Evolutionary conservation across 495 filamentous ascomycete genomes (phyloP), one percentile per base, ranked within the genome.

Genomic region (Penicillium goetzii): DNA sequence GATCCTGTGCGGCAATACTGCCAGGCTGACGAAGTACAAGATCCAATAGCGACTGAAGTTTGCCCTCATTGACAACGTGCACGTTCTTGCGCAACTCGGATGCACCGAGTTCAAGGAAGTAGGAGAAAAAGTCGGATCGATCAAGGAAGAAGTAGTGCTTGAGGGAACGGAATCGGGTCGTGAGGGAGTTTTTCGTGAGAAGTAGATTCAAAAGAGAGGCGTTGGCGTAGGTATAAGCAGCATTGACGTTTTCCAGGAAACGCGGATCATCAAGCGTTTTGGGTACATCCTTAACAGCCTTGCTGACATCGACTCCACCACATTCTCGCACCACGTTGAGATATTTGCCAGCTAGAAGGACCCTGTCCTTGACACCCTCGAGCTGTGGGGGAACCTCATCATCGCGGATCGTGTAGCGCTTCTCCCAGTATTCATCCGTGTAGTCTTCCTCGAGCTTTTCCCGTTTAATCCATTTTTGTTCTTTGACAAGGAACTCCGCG

Each of bases 101-200:
- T 21, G 88, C 78, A 51, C 90, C 87, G 0, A 99, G 87, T 67
- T 99, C 95, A 53, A 98, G 87, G 76, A 99, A 99, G 74, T 97
- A 96, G 14, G 92, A 90, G 77, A 99, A 99, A 76, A 97, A 99
- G 71, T 99, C 95, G 1, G 95, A 97, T 3, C 93, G 89, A 66
- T 98, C 94, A 43, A 98, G 87, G 84, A 99, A 99, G 78, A 97
- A 99, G 78, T 99, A 99, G 74, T 98, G 96, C 76, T 99, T 99
- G 23, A 99, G 78, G 3, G 93, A 97, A 21, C 89, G 84, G 40
- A 99, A 83, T 49, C 95, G 84, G 19, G 90, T 90, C 0, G 93
- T 93, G 23, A 99, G 85, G 6, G 88, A 90, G 72, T 99, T 95
- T 10, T 95, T 94, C 0, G 94, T 97, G 10, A 99, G 81, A 12